phyloP scores from a whole-genome alignment of 768 basidiomycete species.

The Infundibulicybe gibba region DNA sequence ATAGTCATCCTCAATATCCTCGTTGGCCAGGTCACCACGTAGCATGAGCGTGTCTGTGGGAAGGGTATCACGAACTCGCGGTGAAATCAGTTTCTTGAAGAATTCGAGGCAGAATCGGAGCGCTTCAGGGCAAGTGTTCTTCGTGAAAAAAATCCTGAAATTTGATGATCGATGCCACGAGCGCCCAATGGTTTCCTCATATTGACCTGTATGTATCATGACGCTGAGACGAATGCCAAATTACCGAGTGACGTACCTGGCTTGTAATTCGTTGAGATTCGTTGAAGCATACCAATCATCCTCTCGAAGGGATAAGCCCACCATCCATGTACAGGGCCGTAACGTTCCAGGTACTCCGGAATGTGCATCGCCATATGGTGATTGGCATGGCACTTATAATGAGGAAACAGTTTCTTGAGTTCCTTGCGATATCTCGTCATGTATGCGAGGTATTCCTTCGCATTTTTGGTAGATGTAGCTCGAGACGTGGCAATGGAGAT shows the following conservation, averaged over 20 bases:
- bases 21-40: background rate
- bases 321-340: conserved; percentile 22
- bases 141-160: background rate
- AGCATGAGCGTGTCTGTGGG: background rate
- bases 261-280: conserved; percentile 12
- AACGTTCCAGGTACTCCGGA: conserved; percentile 2
- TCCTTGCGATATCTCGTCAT: background rate
- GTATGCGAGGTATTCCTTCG: background rate
- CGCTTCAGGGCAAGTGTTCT: background rate
- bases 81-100: background rate
- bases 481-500: background rate
- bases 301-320: conserved; percentile 25
- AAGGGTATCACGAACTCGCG: background rate
- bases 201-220: background rate
- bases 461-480: background rate
- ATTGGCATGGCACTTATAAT: background rate
- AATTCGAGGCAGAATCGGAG: background rate
- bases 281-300: conserved; percentile 17
- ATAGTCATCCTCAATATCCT: too few relatives aligned
- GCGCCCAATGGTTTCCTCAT: background rate
- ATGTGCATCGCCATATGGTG: background rate
- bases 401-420: background rate
- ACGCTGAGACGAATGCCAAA: background rate
- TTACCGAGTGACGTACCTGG: conserved; percentile 4
- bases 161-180: background rate